A percentile compares a stretch with the other conserved stretches of the same genome.
These are phyloP conservation scores for Leptographium procerum DNA, from an alignment of 2,329 filamentous ascomycete genomes.

Conservation along the genomic window DNA sequence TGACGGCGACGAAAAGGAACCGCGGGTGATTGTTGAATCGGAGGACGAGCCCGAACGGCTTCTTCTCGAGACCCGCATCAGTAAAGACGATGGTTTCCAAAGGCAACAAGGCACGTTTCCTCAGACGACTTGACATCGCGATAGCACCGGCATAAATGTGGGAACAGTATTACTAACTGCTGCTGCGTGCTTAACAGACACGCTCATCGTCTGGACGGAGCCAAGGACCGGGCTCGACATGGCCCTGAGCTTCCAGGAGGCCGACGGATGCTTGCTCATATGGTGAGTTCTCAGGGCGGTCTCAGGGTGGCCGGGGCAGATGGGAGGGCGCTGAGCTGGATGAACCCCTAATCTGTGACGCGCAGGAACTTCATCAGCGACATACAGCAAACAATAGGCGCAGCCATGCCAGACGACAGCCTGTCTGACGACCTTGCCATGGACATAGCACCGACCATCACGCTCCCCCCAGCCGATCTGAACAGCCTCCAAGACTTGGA, in stretches of 20 bases:
- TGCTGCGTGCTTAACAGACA: constrained; percentile 48
- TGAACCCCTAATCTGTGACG: background rate
- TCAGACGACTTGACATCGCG: background rate
- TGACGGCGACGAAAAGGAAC: constrained; percentile 59
- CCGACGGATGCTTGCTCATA: constrained; percentile 83
- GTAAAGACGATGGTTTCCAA: constrained; percentile 91
- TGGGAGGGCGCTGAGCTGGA: background rate
- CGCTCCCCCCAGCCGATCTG: constrained; percentile 70
- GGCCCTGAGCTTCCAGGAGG: constrained; percentile 96
- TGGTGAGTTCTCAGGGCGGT: constrained; percentile 46
- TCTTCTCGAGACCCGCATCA: constrained; percentile 79
- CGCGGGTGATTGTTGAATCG: constrained; percentile 80
- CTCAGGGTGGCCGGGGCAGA: background rate
- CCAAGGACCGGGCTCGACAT: constrained; percentile 75
- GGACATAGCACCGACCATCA: constrained; percentile 59
- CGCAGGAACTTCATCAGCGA: constrained; percentile 80
- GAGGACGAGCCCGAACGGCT: constrained; percentile 80
- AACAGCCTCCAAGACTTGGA: constrained; percentile 77
- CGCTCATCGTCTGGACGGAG: constrained; percentile 96
- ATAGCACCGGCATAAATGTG: background rate
- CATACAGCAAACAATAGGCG: constrained; percentile 60
- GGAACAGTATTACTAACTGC: constrained; percentile 8
- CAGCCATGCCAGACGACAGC: constrained; percentile 56
- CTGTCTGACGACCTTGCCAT: constrained; percentile 77
- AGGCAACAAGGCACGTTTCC: constrained; percentile 73